A percentile compares a stretch with the other conserved stretches of the same genome.
These are phyloP conservation scores for Candida sp. DNA, from an alignment of 1,139 yeast species.

Conservation along the genomic window DNA sequence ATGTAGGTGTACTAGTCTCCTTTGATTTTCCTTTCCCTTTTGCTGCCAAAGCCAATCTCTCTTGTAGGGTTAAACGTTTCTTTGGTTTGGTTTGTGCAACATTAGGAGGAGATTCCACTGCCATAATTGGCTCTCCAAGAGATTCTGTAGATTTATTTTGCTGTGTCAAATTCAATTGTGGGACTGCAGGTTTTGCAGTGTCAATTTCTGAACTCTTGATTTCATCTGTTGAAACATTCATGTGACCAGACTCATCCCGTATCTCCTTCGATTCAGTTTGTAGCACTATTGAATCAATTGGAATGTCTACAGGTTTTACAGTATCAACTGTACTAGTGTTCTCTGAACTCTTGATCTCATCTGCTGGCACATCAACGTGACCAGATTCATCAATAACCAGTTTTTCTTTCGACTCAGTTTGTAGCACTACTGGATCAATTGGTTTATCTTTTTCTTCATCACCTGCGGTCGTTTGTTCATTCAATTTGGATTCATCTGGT, in stretches of 20 bases:
- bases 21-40: slow-evolving; percentile 30
- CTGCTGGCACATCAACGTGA: too few species aligned
- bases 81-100: slow-evolving; percentile 10
- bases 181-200: neutral
- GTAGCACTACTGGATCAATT: neutral
- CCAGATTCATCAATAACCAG: too few species aligned
- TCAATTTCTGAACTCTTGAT: too few species aligned
- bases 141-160: neutral
- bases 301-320: too few species aligned
- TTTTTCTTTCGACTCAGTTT: neutral
- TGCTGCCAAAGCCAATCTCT: slow-evolving; percentile 79
- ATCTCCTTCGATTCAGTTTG: too few species aligned
- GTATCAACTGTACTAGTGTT: too few species aligned
- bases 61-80: slow-evolving; percentile 68
- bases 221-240: too few species aligned
- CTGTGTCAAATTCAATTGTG: neutral
- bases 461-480: too few species aligned
- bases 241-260: too few species aligned
- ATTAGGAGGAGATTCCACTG: neutral
- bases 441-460: neutral
- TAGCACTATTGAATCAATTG: too few species aligned
- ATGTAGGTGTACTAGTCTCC: slow-evolving; percentile 6
- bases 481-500: too few species aligned
- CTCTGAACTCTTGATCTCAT: too few species aligned
- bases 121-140: neutral